Evolutionary conservation across 345 rosid genomes (phyloP), one percentile per base, ranked within the genome.

Genomic region (Corchorus olitorius): DNA sequence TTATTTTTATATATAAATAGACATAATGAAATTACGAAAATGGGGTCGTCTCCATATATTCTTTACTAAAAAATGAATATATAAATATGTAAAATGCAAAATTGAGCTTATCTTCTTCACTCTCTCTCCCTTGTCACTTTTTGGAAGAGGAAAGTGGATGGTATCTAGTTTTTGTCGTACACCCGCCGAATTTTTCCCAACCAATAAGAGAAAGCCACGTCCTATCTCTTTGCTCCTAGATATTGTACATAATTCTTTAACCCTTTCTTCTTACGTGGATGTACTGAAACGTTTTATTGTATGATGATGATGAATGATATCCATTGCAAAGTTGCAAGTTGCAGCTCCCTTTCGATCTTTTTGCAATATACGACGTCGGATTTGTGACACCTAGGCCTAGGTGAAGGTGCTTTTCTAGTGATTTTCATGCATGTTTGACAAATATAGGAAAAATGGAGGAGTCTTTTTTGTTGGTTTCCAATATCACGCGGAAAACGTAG

Each of bases 71-170:
- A 7, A 5, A 45, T 6, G 8, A 45, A 45, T 39, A 0, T 39
- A 41, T 41, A 4, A 41, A 41, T 41, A 41, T 41, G 5, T 41
- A 11, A 10, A 4, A 33, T 11, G 20, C 45, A 71, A 71, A 14
- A 34, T 60, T 8, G 65, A 41, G 77, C 84, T 78, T 70, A 73
- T 81, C 84, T 62, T 81, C 84, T 62, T 73, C 62, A 1, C 11
- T 50, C 20, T 17, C 46, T 65, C 13, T 43, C 15, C 35, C 34
- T 22, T 45, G 2, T 4, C 60, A 53, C 49, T 54, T 14, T 45
- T 55, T 17, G 39, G 37, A 35, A 35, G 41, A 63, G 75, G 50
- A 39, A 53, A 45, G 82, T 65, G 41, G 75, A 6, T 11, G 43
- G 80, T 27, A 69, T 60, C 55, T 16, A 56, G 53, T 66, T 50